Evolutionary conservation across 345 rosid species (phyloP).

Genomic region (Dipteronia sinensis): DNA sequence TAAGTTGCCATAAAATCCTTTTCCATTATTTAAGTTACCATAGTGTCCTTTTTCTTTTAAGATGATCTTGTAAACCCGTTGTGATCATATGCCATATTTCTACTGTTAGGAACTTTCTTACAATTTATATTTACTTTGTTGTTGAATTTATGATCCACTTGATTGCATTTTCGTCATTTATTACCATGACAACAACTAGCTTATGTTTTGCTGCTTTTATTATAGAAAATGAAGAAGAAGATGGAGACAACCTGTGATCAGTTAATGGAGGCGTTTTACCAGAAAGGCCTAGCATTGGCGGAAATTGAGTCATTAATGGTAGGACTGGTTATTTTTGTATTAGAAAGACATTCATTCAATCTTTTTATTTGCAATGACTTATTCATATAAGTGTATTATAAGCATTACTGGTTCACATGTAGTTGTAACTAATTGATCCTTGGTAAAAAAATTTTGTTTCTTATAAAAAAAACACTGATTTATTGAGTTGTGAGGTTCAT

Average conservation of each 20-base stretch:
- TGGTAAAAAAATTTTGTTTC: neutral
- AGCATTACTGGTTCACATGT: neutral
- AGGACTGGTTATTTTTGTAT: constrained; percentile 7
- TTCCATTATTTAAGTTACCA: too few relatives aligned
- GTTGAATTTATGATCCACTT: neutral
- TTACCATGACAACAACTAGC: neutral
- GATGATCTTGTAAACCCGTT: neutral
- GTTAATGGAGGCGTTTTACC: constrained; percentile 80
- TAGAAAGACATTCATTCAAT: neutral
- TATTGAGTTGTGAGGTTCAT: neutral
- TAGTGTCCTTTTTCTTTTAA: neutral
- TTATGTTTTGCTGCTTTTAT: constrained; percentile 4
- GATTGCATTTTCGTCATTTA: neutral
- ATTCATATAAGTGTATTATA: neutral
- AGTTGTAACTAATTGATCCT: neutral
- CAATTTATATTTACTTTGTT: neutral
- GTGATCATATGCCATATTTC: too few relatives aligned
- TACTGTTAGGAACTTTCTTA: neutral
- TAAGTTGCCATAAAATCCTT: too few relatives aligned
- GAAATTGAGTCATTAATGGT: constrained; percentile 69
- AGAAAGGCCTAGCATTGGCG: constrained; percentile 76
- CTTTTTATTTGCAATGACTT: neutral
- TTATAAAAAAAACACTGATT: neutral
- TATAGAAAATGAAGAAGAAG: constrained; percentile 64
- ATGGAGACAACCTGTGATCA: constrained; percentile 87